phyloP scores from a whole-genome alignment of 2,329 filamentous ascomycete species.

The Penicillium psychrosexuale region DNA sequence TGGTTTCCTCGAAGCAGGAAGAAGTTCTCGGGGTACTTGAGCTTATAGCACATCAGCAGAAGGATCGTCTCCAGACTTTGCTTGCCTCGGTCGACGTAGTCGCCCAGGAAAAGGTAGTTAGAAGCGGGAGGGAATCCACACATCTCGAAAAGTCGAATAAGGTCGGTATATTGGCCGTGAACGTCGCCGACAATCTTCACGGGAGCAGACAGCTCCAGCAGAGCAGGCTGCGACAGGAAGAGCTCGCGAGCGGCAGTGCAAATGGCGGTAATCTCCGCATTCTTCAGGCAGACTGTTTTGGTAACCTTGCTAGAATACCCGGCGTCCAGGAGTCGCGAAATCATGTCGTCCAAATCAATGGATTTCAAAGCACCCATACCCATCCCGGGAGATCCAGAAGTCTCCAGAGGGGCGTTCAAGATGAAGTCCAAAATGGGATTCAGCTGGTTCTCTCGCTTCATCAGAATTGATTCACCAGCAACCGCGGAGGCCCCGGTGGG shows the following conservation, averaged over 20 bases:
- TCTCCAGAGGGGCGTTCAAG: constrained; percentile 40
- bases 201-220: constrained; percentile 86
- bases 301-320: constrained; percentile 96
- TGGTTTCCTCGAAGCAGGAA: constrained; percentile 93
- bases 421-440: constrained; percentile 61
- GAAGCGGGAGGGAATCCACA: constrained; percentile 89
- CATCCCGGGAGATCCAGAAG: constrained; percentile 57
- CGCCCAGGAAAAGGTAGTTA: constrained; percentile 91
- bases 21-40: constrained; percentile 97
- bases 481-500: constrained; percentile 59
- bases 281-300: constrained; percentile 95
- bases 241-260: constrained; percentile 85
- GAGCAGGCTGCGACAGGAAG: constrained; percentile 84
- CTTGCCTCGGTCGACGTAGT: constrained; percentile 96
- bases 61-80: constrained; percentile 94
- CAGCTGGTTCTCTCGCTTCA: constrained; percentile 70
- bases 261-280: constrained; percentile 93
- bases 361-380: constrained; percentile 89
- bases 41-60: constrained; percentile 89
- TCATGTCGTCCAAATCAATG: constrained; percentile 95
- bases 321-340: constrained; percentile 87
- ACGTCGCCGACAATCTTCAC: constrained; percentile 98
- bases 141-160: constrained; percentile 98
- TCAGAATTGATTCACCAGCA: constrained; percentile 84
- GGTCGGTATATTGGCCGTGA: constrained; percentile 92